Evolutionary conservation across 805 yeast species (phyloP), one percentile per base, ranked within the genome.

Genomic region (Candida germanica): DNA sequence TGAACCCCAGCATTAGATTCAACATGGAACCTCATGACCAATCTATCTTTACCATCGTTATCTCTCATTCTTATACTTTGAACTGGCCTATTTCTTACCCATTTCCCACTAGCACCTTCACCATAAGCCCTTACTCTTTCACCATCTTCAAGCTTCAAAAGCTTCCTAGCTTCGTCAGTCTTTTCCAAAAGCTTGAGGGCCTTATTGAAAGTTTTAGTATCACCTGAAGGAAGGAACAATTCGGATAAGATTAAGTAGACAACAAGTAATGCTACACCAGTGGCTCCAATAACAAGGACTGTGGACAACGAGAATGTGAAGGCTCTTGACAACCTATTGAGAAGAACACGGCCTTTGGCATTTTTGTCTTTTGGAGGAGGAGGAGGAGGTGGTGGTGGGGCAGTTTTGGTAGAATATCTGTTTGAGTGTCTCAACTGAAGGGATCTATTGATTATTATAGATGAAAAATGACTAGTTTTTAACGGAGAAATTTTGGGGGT

Each of bases 41-140:
- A 69, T 48, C 84, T 94, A 47, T 85, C 93, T 48, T 79, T 77
- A 2, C 95, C 95, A 40, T 82, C 81, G 42, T 77, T 73, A 35
- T 83, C 95, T 38, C 77, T 61, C 41, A 80, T 70, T 38, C 85
- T 74, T 16, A 73, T 62, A 10, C 93, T 77, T 32, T 79, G 77
- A 26, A 86, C 77, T 2, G 96, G 96, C 62, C 96, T 77, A 54
- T 85, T 85, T 64, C 95, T 77, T 6, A 87, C 83, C 91, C 96
- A 87, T 50, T 78, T 78, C 53, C 85, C 91, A 15, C 73, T 69
- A 1, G 77, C 60, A 6, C 69, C 58, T 48, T 84, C 94, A 31
- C 96, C 96, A 52, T 84, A 83, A 0, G 96, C 96, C 54, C 83
- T 83, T 35, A 89, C 65, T 52, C 86, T 75, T 36, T 71, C 75